These are phyloP conservation scores for Fraxinus xanthoxyloides DNA, from an alignment of 305 asterid genomes.

Conservation along the genomic window DNA sequence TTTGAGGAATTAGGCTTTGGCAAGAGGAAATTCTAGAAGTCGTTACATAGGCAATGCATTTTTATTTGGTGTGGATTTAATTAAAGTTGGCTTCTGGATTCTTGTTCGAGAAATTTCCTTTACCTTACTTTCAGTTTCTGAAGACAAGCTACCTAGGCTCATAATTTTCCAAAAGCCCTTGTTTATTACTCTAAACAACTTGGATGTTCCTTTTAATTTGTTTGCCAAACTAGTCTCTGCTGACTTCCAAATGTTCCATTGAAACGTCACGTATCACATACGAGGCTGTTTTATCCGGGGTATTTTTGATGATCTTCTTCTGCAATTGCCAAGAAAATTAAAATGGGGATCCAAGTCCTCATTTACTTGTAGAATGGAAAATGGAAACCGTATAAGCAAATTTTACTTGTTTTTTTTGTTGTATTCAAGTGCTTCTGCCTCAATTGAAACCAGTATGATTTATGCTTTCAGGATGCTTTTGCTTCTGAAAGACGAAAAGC, in stretches of 20 bases:
- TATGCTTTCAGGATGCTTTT: constrained; percentile 71
- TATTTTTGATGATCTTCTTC: neutral
- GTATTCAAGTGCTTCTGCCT: constrained; percentile 7
- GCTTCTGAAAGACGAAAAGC: constrained; percentile 98
- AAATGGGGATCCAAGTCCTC: neutral
- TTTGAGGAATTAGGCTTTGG: neutral
- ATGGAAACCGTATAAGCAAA: neutral
- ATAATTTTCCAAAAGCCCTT: no score
- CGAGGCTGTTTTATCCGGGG: neutral
- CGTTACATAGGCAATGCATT: neutral
- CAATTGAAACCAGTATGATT: neutral
- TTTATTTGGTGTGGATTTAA: neutral
- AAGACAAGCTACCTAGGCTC: no score
- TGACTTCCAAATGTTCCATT: no score
- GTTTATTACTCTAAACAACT: no score
- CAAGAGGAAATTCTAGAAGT: neutral
- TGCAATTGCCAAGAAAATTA: neutral
- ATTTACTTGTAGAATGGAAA: neutral
- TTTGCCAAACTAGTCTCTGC: no score
- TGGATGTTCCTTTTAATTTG: no score
- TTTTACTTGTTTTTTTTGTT: neutral
- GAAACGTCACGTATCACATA: neutral
- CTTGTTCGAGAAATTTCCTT: neutral
- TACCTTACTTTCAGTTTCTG: neutral
- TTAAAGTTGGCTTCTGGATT: neutral